Conservation (phyloP, 148 eudicot genomes). For the Fagopyrum tataricum region DNA sequence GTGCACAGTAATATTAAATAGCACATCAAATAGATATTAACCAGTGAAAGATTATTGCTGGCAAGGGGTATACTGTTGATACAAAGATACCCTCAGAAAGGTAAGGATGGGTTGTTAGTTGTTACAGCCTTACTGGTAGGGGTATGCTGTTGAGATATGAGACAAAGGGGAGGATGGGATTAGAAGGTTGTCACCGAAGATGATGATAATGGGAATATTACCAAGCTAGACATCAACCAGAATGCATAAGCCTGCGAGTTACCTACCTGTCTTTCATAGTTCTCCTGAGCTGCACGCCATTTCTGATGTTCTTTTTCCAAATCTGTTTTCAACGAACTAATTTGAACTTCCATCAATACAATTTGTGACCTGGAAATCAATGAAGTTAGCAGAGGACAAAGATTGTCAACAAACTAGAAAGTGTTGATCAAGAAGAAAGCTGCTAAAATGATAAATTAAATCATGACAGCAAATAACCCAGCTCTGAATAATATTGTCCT, state of each 20-base stretch:
- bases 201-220: no score
- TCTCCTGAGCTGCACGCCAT: conserved; percentile 63
- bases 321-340: conserved; percentile 56
- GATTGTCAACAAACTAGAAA: neutral
- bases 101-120: no score
- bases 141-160: neutral
- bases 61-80: no score
- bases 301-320: conserved; percentile 67
- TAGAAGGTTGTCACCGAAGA: neutral
- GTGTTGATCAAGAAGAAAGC: neutral
- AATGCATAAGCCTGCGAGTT: neutral
- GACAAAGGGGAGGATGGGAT: neutral
- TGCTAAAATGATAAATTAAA: neutral
- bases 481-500: neutral
- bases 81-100: no score
- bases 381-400: neutral
- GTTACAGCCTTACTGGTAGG: no score
- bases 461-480: neutral
- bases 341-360: conserved; percentile 43
- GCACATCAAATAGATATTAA: no score
- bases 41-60: no score
- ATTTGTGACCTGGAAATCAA: conserved; percentile 36
- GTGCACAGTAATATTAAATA: neutral
- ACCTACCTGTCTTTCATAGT: conserved; percentile 98
- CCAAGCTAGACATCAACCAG: no score